These are phyloP conservation scores for Phialophora chinensis DNA, from an alignment of 2,329 filamentous ascomycete species.

Conservation along the genomic window DNA sequence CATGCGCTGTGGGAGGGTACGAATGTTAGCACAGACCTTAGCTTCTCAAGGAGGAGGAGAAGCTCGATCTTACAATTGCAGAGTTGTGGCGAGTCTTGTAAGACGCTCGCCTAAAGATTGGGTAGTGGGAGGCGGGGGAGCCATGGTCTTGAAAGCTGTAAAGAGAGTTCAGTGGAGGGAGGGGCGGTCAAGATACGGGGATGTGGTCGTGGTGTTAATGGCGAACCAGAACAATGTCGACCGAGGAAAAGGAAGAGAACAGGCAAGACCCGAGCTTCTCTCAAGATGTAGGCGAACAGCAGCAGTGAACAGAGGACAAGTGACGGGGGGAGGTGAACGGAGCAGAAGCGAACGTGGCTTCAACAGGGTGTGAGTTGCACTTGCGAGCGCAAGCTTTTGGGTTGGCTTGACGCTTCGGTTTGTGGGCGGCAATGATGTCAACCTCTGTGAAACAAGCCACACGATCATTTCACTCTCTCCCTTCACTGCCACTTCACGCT, in stretches of 20 bases:
- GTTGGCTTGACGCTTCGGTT: neutral
- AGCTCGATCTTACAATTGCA: constrained; percentile 67
- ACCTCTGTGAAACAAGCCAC: constrained; percentile 5
- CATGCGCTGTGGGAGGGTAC: constrained; percentile 57
- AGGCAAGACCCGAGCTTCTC: neutral
- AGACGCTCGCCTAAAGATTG: constrained; percentile 77
- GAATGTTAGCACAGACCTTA: constrained; percentile 1
- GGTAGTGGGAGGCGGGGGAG: constrained; percentile 73
- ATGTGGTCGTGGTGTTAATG: neutral
- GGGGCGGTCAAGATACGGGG: constrained; percentile 5
- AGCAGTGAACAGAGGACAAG: neutral
- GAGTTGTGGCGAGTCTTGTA: constrained; percentile 78
- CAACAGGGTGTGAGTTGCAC: constrained; percentile 2
- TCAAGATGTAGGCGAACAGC: constrained; percentile 9
- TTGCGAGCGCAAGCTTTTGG: constrained; percentile 7
- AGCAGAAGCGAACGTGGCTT: constrained; percentile 7
- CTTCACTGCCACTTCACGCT: neutral
- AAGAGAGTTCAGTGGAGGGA: constrained; percentile 12
- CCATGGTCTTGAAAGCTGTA: constrained; percentile 56
- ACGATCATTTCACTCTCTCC: neutral
- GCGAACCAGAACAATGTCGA: neutral
- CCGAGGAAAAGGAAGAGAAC: neutral
- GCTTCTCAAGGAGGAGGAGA: neutral
- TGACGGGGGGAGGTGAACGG: constrained; percentile 7
- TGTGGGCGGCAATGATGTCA: constrained; percentile 14